A percentile compares a stretch with the other conserved stretches of the same genome.
phyloP scores from a whole-genome alignment of 352 stramenopile species.

The Globisporangium yorkense region DNA sequence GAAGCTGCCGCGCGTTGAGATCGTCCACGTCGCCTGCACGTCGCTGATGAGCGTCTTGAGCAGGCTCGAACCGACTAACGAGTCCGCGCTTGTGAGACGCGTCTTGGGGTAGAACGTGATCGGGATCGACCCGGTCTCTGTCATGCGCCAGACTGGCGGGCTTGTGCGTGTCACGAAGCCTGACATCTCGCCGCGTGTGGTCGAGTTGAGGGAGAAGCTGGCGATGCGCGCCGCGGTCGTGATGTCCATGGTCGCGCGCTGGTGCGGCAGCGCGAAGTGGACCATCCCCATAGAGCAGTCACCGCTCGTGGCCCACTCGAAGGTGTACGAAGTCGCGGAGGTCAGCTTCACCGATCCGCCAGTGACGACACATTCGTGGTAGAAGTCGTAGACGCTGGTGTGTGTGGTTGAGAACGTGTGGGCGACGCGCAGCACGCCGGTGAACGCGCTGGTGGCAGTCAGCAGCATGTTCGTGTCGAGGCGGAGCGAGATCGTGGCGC shows the following conservation, averaged over 20 bases:
- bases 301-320: constrained; percentile 54
- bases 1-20: constrained; percentile 45
- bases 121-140: constrained; percentile 33
- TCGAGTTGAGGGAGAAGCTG: constrained; percentile 33
- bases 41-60: constrained; percentile 42
- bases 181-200: constrained; percentile 49
- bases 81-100: constrained; percentile 22
- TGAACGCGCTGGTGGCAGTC: constrained; percentile 24
- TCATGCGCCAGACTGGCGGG: constrained; percentile 38
- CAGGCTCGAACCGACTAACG: constrained; percentile 16
- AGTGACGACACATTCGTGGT: constrained; percentile 60
- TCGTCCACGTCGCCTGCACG: constrained; percentile 48
- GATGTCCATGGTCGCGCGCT: constrained; percentile 39
- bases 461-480: constrained; percentile 45
- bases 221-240: constrained; percentile 29
- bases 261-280: constrained; percentile 59
- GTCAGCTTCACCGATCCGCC: constrained; percentile 35
- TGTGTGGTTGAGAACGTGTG: constrained; percentile 30
- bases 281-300: constrained; percentile 50
- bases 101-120: constrained; percentile 55
- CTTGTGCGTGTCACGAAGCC: constrained; percentile 39
- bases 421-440: constrained; percentile 38
- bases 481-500: constrained; percentile 24
- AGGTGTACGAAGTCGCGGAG: constrained; percentile 42
- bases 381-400: constrained; percentile 47